Conservation (phyloP, 2,329 filamentous ascomycete genomes). For the Botrytis fragariae region DNA sequence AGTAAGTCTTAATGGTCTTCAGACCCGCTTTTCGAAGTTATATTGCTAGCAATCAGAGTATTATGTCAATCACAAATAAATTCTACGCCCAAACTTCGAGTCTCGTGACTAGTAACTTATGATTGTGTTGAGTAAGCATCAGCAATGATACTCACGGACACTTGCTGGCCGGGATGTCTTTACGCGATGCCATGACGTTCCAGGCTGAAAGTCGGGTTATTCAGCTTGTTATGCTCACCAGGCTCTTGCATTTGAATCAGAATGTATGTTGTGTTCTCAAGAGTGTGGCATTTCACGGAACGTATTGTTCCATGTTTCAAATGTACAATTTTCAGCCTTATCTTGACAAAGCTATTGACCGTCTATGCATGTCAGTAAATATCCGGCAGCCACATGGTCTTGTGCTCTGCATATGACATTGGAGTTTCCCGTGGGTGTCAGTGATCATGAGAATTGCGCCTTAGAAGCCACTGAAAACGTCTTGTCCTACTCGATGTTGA, state of each 20-base stretch:
- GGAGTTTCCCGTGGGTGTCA: not conserved
- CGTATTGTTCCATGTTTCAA: not conserved
- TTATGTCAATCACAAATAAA: not conserved
- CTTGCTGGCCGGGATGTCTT: not conserved
- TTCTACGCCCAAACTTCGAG: not conserved
- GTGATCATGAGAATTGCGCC: not conserved
- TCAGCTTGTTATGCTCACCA: constrained; percentile 1
- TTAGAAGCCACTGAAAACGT: not conserved
- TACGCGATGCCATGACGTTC: not conserved
- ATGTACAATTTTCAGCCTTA: not conserved
- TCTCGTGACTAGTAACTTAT: not conserved
- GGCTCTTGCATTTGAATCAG: not conserved
- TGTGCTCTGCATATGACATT: not conserved
- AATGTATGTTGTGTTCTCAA: not conserved
- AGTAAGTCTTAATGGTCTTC: not conserved
- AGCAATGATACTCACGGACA: not conserved
- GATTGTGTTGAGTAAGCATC: not conserved
- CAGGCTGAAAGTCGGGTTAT: not conserved
- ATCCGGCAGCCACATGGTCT: not conserved
- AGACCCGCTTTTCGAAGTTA: not conserved
- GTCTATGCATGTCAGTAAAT: not conserved
- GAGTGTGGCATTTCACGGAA: not conserved
- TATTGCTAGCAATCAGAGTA: not conserved
- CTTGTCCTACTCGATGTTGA: not conserved
- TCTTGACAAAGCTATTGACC: not conserved